Evolutionary conservation across 2,329 filamentous ascomycete species (phyloP), one percentile per base, ranked within the genome.

Genomic region (Lecanicillium sp.): DNA sequence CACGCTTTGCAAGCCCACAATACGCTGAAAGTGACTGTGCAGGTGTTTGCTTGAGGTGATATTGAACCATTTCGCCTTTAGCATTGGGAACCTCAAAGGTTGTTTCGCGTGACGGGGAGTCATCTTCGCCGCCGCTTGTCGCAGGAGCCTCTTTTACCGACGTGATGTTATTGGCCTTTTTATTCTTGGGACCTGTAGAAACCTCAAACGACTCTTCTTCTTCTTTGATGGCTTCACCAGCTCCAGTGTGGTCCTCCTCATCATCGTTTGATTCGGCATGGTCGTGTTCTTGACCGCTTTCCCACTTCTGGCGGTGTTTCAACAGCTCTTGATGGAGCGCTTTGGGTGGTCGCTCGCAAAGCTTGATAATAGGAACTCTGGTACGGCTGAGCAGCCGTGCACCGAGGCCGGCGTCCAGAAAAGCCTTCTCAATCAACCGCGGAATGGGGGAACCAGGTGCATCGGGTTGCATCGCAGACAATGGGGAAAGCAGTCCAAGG

Each of bases 311-410:
- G 6, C 84, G 74, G 50, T 83, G 81, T 25, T 78, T 70, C 4
- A 74, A 52, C 5, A 94, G 68, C 40, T 75, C 77, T 9, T 64
- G 55, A 12, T 72, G 72, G 2, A 94, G 67, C 41, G 72, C 66
- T 2, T 70, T 59, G 0, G 74, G 70, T 3, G 87, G 87, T 30
- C 64, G 73, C 55, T 90, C 73, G 51, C 87, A 94, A 13, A 95
- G 70, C 54, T 94, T 92, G 55, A 95, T 81, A 47, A 95, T 94
- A 0, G 88, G 86, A 4, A 94, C 83, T 44, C 87, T 73, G 2
- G 87, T 92, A 38, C 79, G 76, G 2, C 83, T 84, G 3, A 95
- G 68, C 4, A 94, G 67, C 4, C 85, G 75, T 13, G 85, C 87
- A 3, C 86, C 86, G 46, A 84, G 76, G 0, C 84, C 85, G 19